Percentiles rank a stretch among this genome's conserved stretches.
These are phyloP conservation scores for Chytriomyces hyalinus DNA, from an alignment of 192 early-diverging fungal species.

Conservation along the genomic window DNA sequence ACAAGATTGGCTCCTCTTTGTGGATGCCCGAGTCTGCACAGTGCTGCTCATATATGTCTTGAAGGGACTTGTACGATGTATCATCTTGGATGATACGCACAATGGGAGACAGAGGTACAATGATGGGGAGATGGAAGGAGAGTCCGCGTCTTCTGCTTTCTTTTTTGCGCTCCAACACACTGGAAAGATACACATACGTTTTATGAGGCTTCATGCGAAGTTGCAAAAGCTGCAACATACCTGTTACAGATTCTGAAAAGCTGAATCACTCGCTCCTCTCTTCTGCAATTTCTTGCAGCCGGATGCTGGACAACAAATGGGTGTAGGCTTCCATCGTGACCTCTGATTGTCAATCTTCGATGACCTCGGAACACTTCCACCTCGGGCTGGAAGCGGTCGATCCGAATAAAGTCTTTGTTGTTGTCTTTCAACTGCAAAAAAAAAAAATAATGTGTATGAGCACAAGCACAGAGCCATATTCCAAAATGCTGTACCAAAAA, in stretches of 20 bases:
- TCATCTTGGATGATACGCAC: slow-evolving; percentile 94
- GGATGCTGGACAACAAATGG: slow-evolving; percentile 96
- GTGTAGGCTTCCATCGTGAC: slow-evolving; percentile 86
- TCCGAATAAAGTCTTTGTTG: slow-evolving; percentile 90
- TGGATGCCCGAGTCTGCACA: slow-evolving; percentile 73
- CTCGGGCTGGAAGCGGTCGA: slow-evolving; percentile 92
- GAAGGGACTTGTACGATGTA: slow-evolving; percentile 83
- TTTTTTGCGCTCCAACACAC: slow-evolving; percentile 78
- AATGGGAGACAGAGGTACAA: slow-evolving; percentile 91
- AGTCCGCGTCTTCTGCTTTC: slow-evolving; percentile 83
- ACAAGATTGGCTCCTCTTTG: slow-evolving; percentile 88
- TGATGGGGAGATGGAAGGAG: slow-evolving; percentile 84
- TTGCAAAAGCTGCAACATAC: slow-evolving; percentile 31
- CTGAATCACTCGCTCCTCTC: slow-evolving; percentile 96
- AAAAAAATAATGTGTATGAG: not conserved
- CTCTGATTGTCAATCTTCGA: slow-evolving; percentile 84
- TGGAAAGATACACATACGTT: slow-evolving; percentile 15
- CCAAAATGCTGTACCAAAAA: slow-evolving; percentile 63
- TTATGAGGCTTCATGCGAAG: not conserved
- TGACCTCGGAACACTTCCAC: slow-evolving; percentile 84
- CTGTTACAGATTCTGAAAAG: slow-evolving; percentile 90
- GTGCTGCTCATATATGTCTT: slow-evolving; percentile 92
- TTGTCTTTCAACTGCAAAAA: slow-evolving; percentile 62
- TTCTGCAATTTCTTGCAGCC: slow-evolving; percentile 81
- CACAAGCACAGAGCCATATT: slow-evolving; percentile 10